Evolutionary conservation across 495 filamentous ascomycete species (phyloP), one percentile per base, ranked within the genome.

Genomic region (Chaetomium fimeti): DNA sequence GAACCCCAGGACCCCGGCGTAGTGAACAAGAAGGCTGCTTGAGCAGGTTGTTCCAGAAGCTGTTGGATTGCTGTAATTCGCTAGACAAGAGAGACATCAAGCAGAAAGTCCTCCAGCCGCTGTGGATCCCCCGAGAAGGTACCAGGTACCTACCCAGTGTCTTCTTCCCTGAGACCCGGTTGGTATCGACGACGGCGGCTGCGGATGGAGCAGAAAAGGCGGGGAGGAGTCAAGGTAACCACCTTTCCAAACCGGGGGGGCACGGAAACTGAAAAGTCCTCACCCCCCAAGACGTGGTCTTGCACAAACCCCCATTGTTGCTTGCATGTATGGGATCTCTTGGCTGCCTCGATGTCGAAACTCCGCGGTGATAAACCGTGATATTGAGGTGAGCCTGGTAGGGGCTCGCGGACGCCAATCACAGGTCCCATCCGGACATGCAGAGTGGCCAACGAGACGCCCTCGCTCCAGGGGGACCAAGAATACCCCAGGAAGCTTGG

Each of bases 401-500:
- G 5, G 43, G 16, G 5, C 22, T 20, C 25, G 8, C 20, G 11
- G 20, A 49, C 9, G n/a, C 20, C 8, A 36, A 36, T 36, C 32
- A 36, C 7, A 11, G 32, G n/a, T n/a, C n/a, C 32, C 3, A 9
- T 36, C 12, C 12, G 8, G 6, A 36, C 32, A 36, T 36, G 32
- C 32, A 1, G 5, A 11, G 32, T 36, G 32, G 32, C 32, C 6
- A 5, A 36, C 18, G n/a, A 9, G 9, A 49, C 5, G 20, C 6
- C 7, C 47, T 49, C 20, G 9, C 63, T n/a, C 61, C 62, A 28
- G 42, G 63, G 57, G 45, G 42, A 57, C 64, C 63, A 71, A 66
- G 69, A 63, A 27, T 38, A 60, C 57, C 57, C 68, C 60, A 60
- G 51, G 49, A 67, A 56, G 48, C 65, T 61, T 63, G 61, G 53